Conservation (phyloP, 306 rosid species). For the Quercus agrifolia region DNA sequence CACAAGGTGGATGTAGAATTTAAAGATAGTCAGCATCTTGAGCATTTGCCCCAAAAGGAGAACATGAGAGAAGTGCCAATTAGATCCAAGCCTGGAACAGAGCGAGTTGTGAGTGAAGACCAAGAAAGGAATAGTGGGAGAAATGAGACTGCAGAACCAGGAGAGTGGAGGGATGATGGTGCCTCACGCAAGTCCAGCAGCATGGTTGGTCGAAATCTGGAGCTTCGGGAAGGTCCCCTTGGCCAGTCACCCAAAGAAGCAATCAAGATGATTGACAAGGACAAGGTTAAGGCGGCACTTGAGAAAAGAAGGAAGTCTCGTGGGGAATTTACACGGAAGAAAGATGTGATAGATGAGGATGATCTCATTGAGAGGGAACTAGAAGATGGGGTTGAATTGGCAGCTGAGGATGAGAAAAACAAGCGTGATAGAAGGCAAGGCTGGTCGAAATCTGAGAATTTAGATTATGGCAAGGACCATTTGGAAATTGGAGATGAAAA, state of each 20-base stretch:
- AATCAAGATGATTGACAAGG: constrained; percentile 73
- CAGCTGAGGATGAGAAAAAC: constrained; percentile 68
- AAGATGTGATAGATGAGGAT: constrained; percentile 86
- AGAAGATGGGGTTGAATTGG: constrained; percentile 91
- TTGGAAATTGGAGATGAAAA: constrained; percentile 56
- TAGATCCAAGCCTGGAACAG: constrained; percentile 39
- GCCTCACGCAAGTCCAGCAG: constrained; percentile 9
- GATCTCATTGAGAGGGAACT: constrained; percentile 94
- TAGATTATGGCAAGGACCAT: constrained; percentile 58
- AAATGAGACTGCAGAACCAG: constrained; percentile 52
- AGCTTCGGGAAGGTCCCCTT: constrained; percentile 44
- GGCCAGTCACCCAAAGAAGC: constrained; percentile 75
- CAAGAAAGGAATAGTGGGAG: constrained; percentile 46
- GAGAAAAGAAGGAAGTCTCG: constrained; percentile 87
- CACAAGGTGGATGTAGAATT: constrained; percentile 57
- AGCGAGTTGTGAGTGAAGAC: constrained; percentile 43
- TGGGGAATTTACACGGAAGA: constrained; percentile 59
- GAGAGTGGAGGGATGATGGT: constrained; percentile 63
- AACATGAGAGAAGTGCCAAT: constrained; percentile 46
- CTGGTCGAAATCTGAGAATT: constrained; percentile 73
- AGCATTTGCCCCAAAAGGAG: constrained; percentile 40
- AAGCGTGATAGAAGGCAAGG: constrained; percentile 72
- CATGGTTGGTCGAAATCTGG: constrained; percentile 41
- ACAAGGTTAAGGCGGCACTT: constrained; percentile 88
- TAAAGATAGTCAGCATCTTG: constrained; percentile 45